Evolutionary conservation across 768 basidiomycete species (phyloP), one percentile per base, ranked within the genome.

Genomic region (Artomyces pyxidatus): DNA sequence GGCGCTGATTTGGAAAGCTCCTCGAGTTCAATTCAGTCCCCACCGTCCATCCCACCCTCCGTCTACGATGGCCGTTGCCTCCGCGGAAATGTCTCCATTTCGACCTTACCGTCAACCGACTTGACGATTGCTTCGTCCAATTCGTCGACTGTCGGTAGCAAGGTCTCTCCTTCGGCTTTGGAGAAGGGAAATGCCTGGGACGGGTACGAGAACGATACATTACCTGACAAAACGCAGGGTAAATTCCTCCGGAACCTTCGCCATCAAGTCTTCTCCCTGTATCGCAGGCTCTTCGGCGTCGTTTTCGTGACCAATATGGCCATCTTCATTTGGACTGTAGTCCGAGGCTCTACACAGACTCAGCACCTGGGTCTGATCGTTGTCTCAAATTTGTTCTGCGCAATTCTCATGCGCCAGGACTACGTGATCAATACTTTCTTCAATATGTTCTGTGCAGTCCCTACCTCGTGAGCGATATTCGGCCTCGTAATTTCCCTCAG

Each of bases 361-460:
- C 55, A 63, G 32, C 65, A 54, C 46, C 61, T 62, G 53, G 70
- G 49, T 57, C 64, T 51, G 60, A 70, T 60, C 64, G 75, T 51
- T 64, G 70, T 58, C 60, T 61, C 59, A 4, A 81, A 80, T 64
- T 68, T 54, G 51, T 71, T 59, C 57, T 64, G 53, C 58, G 71
- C 53, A 61, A 74, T 77, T 59, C 52, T 71, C 43, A 63, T 63
- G 71, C 65, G 63, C 54, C 57, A 75, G 65, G 72, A 80, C 59
- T 77, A 80, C 52, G 76, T 81, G 27, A 71, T 80, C 57, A 79
- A 81, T 57, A 64, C 70, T 1, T 76, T 80, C 58, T 81, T 78
- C 66, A 72, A 69, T 35, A 64, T 75, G 8, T 73, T 71, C 47
- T 75, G 73, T 51, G 63, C 74, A 28, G 73, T 74, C 22, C 77